A percentile compares a stretch with the other conserved stretches of the same genome.
Evolutionary conservation across 2,329 filamentous ascomycete species (phyloP).

Genomic region (Pseudopyrenochaeta lycopersici): DNA sequence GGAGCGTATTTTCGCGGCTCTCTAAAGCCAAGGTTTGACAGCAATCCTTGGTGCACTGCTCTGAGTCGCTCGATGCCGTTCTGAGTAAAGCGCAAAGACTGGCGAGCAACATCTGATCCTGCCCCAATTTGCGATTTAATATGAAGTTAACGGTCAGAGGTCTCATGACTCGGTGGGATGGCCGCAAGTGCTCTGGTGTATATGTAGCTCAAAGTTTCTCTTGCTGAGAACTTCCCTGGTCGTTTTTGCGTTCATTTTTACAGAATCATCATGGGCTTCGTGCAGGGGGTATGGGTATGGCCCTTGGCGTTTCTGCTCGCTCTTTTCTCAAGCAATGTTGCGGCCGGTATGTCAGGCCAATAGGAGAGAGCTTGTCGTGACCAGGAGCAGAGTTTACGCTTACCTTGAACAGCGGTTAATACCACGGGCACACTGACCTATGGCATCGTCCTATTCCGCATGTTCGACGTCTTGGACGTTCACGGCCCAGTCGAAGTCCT

Average conservation of each 20-base stretch:
- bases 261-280: constrained; percentile 7
- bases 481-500: constrained; percentile 56
- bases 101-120: background rate
- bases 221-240: background rate
- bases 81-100: background rate
- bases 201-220: background rate
- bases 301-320: constrained; percentile 1
- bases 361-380: background rate
- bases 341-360: constrained; percentile 1
- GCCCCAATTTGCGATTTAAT: background rate
- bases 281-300: constrained; percentile 1
- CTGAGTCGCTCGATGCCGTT: background rate
- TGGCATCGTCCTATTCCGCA: constrained; percentile 38
- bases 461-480: constrained; percentile 39
- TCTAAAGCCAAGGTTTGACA: background rate
- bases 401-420: constrained; percentile 5
- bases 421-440: constrained; percentile 27
- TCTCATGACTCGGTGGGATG: background rate
- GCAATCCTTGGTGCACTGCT: background rate
- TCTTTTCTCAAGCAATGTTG: background rate
- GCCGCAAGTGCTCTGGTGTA: background rate
- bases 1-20: background rate
- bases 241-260: background rate
- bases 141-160: background rate
- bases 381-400: background rate